Evolutionary conservation across 1,139 yeast species (phyloP).

Genomic region (Nematodospora anomalae): DNA sequence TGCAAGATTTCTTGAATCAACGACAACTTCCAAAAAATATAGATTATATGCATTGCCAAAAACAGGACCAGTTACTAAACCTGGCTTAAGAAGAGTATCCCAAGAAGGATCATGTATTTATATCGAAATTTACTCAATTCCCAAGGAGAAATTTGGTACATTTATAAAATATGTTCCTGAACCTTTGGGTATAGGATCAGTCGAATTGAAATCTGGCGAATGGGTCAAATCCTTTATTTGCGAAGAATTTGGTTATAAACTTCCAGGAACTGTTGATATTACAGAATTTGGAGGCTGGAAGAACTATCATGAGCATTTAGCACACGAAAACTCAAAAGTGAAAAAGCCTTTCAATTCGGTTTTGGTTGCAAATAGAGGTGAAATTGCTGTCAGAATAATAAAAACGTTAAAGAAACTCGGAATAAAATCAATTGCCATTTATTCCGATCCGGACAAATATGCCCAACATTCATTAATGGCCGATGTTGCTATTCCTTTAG

Average conservation of each 20-base stretch:
- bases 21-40: constrained; percentile 74
- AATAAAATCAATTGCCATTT: constrained; percentile 80
- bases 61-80: constrained; percentile 79
- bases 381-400: constrained; percentile 92
- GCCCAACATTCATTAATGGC: constrained; percentile 84
- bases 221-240: constrained; percentile 93
- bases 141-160: constrained; percentile 71
- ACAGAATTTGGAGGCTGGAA: constrained; percentile 89
- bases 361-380: constrained; percentile 95
- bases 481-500: constrained; percentile 74
- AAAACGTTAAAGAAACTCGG: constrained; percentile 79
- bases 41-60: constrained; percentile 80
- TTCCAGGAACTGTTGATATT: constrained; percentile 72
- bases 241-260: constrained; percentile 80
- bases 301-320: constrained; percentile 52
- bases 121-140: constrained; percentile 81
- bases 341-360: constrained; percentile 75
- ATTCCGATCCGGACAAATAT: constrained; percentile 86
- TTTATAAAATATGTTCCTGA: constrained; percentile 88
- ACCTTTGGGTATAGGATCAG: constrained; percentile 93
- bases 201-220: constrained; percentile 74
- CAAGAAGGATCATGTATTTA: constrained; percentile 60
- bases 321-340: constrained; percentile 21
- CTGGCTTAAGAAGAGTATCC: constrained; percentile 77
- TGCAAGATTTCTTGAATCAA: constrained; percentile 67